These are phyloP conservation scores for Acephala macrosclerotiorum DNA, from an alignment of 2,329 filamentous ascomycete species.

Conservation along the genomic window DNA sequence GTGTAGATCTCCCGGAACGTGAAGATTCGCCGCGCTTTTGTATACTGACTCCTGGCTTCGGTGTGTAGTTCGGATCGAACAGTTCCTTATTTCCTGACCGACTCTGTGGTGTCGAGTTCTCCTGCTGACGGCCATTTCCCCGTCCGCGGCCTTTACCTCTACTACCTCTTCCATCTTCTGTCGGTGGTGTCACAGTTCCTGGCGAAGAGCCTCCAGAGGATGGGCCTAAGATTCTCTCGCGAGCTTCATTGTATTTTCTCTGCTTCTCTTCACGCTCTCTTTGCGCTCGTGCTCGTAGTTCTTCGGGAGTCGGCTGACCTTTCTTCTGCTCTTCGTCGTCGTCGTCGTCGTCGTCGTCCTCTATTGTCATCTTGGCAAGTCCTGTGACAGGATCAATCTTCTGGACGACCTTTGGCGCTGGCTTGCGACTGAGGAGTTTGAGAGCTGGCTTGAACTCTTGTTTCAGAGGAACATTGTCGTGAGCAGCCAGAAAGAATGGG, in stretches of 20 bases:
- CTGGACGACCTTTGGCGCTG: conserved; percentile 64
- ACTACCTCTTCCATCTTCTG: conserved; percentile 57
- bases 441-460: conserved; percentile 81
- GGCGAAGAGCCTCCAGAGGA: conserved; percentile 68
- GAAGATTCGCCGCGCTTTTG: conserved; percentile 53
- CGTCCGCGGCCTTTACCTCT: conserved; percentile 56
- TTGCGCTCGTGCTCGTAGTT: conserved; percentile 80
- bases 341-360: conserved; percentile 71
- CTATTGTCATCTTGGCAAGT: conserved; percentile 53
- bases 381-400: conserved; percentile 62
- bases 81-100: conserved; percentile 62
- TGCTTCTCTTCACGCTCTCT: conserved; percentile 88
- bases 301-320: conserved; percentile 72
- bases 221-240: conserved; percentile 83
- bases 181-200: conserved; percentile 67
- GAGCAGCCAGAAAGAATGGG: conserved; percentile 77
- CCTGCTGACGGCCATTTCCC: conserved; percentile 46
- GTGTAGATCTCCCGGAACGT: conserved; percentile 52
- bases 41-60: conserved; percentile 64
- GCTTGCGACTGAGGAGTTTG: conserved; percentile 86
- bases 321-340: conserved; percentile 70
- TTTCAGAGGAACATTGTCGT: conserved; percentile 68
- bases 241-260: conserved; percentile 85
- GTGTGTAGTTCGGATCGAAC: conserved; percentile 77
- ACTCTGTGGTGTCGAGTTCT: conserved; percentile 45